Evolutionary conservation across 2,329 filamentous ascomycete genomes (phyloP).

Genomic region (Endothia cerciana): DNA sequence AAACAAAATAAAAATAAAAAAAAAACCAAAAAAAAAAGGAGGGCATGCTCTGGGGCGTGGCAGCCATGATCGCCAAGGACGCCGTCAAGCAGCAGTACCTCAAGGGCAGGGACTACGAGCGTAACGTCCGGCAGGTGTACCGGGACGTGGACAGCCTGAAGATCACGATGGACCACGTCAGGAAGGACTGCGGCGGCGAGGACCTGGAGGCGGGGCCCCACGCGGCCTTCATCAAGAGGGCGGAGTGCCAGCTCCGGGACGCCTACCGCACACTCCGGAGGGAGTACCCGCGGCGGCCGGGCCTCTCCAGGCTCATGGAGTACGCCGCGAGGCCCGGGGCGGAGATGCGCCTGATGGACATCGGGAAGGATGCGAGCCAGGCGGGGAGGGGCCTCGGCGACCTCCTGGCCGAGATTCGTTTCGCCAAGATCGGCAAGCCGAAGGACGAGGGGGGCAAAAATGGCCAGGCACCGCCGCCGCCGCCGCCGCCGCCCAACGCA

Average conservation of each 20-base stretch:
- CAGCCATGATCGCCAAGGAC: conserved; percentile 24
- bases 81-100: conserved; percentile 17
- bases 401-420: conserved; percentile 23
- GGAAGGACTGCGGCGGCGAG: conserved; percentile 14
- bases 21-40: conserved; percentile 11
- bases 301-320: conserved; percentile 1
- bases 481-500: too few species aligned
- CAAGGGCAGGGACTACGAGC: conserved; percentile 23
- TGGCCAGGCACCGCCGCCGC: neutral
- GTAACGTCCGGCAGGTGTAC: conserved; percentile 21
- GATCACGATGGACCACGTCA: conserved; percentile 22
- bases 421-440: conserved; percentile 16
- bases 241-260: conserved; percentile 8
- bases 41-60: conserved; percentile 16
- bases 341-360: conserved; percentile 21
- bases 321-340: conserved; percentile 16
- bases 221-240: conserved; percentile 7
- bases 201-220: conserved; percentile 9
- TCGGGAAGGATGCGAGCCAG: conserved; percentile 25
- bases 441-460: conserved; percentile 12
- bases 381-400: conserved; percentile 18
- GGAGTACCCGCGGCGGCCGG: conserved; percentile 4
- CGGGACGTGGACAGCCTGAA: conserved; percentile 21
- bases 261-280: conserved; percentile 8
- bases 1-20: too few species aligned